Percentiles rank a stretch among this genome's conserved stretches.
Conservation (phyloP, 371 early-diverging fungal species). For the Amoeboaphelidium protococcarum region DNA sequence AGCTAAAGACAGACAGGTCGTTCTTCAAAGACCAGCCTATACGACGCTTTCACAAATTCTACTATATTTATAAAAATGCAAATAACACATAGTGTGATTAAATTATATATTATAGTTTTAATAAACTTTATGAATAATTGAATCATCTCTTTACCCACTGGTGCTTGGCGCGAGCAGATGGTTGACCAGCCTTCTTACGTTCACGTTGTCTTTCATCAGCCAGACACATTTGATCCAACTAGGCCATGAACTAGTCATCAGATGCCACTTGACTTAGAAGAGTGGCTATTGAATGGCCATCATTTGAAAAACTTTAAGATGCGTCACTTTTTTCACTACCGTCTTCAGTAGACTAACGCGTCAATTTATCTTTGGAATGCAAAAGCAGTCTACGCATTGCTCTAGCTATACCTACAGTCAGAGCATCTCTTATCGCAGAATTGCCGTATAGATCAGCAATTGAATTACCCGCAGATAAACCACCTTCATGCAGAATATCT, state of each 20-base stretch:
- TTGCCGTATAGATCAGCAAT: too few species aligned
- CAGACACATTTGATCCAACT: conserved; percentile 35
- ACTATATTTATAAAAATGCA: too few species aligned
- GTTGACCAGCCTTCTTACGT: conserved; percentile 89
- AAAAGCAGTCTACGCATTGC: conserved; percentile 55
- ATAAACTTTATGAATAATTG: neutral
- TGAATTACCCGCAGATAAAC: neutral
- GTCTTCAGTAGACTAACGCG: conserved; percentile 19
- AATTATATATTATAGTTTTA: too few species aligned
- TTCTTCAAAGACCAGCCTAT: too few species aligned
- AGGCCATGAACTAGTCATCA: neutral
- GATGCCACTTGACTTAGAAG: neutral
- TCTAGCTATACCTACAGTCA: conserved; percentile 60
- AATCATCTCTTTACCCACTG: conserved; percentile 34
- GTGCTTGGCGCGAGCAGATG: conserved; percentile 74
- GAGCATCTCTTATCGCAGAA: too few species aligned
- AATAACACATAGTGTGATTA: too few species aligned
- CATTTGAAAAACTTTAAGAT: neutral
- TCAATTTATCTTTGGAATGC: conserved; percentile 30
- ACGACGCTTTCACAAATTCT: too few species aligned
- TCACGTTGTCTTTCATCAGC: conserved; percentile 73
- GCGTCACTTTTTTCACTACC: too few species aligned
- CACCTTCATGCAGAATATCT: neutral
- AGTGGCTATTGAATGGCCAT: neutral
- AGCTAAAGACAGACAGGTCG: too few species aligned